These are phyloP conservation scores for Malbranchea zuffiana DNA, from an alignment of 2,329 filamentous ascomycete genomes.

Conservation along the genomic window DNA sequence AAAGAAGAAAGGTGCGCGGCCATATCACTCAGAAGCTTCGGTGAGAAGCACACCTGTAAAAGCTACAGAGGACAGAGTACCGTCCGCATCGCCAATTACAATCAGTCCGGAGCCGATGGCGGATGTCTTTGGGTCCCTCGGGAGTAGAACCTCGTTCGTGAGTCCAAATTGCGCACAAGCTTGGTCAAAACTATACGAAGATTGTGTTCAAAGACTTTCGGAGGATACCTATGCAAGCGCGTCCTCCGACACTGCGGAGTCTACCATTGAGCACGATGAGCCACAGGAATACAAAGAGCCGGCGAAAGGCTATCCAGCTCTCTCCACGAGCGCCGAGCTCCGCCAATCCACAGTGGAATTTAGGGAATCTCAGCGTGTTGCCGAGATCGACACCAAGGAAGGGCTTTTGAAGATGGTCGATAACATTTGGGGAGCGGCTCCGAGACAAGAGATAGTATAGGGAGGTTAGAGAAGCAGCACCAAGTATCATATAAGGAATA, in stretches of 20 bases:
- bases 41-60: too few relatives aligned
- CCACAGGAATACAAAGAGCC: neutral
- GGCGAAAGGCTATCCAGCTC: neutral
- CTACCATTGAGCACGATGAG: constrained; percentile 4
- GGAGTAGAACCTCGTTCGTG: too few relatives aligned
- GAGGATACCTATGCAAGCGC: too few relatives aligned
- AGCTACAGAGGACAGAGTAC: too few relatives aligned
- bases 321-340: constrained; percentile 8
- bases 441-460: neutral
- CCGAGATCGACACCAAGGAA: constrained; percentile 8
- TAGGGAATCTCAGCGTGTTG: constrained; percentile 9
- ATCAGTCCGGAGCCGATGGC: too few relatives aligned
- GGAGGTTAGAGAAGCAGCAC: neutral
- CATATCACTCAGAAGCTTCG: too few relatives aligned
- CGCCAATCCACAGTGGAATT: constrained; percentile 11
- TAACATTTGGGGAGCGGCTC: constrained; percentile 6
- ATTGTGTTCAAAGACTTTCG: constrained; percentile 10
- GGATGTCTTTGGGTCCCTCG: too few relatives aligned
- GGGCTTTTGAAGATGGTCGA: constrained; percentile 11
- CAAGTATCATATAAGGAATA: too few relatives aligned
- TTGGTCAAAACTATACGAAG: constrained; percentile 13
- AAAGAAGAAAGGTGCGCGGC: too few relatives aligned
- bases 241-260: neutral
- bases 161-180: constrained; percentile 10
- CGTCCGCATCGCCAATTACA: too few relatives aligned